Evolutionary conservation across 108 stramenopile genomes (phyloP).

Genomic region (Skeletonema potamos): DNA sequence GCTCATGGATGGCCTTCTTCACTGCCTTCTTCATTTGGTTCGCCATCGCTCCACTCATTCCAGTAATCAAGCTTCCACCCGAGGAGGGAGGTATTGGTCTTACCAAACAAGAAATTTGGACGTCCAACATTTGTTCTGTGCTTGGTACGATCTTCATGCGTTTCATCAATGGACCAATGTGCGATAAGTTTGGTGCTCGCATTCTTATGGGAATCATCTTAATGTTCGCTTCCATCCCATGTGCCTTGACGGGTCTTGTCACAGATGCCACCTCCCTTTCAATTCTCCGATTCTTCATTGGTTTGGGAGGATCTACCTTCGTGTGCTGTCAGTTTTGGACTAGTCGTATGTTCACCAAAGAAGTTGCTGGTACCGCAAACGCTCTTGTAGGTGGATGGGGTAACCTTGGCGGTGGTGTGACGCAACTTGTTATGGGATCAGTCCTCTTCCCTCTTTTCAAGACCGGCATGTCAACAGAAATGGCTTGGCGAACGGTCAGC

Average conservation of each 20-base stretch:
- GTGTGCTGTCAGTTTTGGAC: slow-evolving; percentile 80
- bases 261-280: slow-evolving; percentile 48
- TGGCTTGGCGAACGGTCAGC: slow-evolving; percentile 69
- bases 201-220: slow-evolving; percentile 38
- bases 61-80: slow-evolving; percentile 38
- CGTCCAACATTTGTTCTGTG: slow-evolving; percentile 62
- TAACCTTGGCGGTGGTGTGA: slow-evolving; percentile 68
- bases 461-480: slow-evolving; percentile 20
- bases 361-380: slow-evolving; percentile 74
- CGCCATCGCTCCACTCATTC: slow-evolving; percentile 66
- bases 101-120: slow-evolving; percentile 59
- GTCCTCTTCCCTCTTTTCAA: slow-evolving; percentile 56
- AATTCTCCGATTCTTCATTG: slow-evolving; percentile 69
- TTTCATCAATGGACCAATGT: slow-evolving; percentile 71
- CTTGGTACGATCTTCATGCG: slow-evolving; percentile 72
- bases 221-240: slow-evolving; percentile 32
- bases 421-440: slow-evolving; percentile 59
- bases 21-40: slow-evolving; percentile 79
- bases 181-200: slow-evolving; percentile 53
- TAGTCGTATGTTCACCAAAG: slow-evolving; percentile 65
- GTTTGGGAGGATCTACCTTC: slow-evolving; percentile 66
- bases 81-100: slow-evolving; percentile 45
- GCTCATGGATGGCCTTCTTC: slow-evolving; percentile 66
- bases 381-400: slow-evolving; percentile 81
- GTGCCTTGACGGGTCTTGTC: slow-evolving; percentile 51